Percentiles rank a stretch among this genome's conserved stretches.
Evolutionary conservation across 305 asterid species (phyloP).

Genomic region (Andrographis paniculata): DNA sequence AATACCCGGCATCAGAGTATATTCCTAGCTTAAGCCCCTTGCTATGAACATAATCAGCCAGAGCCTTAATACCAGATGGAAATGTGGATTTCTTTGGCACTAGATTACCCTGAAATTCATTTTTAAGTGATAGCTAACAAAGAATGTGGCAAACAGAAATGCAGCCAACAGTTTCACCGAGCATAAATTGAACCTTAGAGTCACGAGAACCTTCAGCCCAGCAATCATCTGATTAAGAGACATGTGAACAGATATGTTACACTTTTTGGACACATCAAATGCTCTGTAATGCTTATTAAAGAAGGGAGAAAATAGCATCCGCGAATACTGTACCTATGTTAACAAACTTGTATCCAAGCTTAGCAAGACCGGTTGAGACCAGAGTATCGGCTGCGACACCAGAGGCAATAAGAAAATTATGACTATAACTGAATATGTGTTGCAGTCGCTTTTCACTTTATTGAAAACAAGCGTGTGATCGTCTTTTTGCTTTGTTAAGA

Average conservation of each 20-base stretch:
- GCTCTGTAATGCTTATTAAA: no score
- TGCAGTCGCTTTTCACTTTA: no score
- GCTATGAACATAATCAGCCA: slow-evolving; percentile 82
- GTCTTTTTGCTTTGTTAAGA: no score
- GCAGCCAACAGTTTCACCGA: background rate
- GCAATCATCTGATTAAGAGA: slow-evolving; percentile 64
- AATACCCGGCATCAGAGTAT: slow-evolving; percentile 88
- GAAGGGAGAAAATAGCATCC: no score
- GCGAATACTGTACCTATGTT: slow-evolving; percentile 78
- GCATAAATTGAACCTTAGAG: slow-evolving; percentile 30
- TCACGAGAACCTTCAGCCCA: slow-evolving; percentile 73
- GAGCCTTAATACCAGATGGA: slow-evolving; percentile 88
- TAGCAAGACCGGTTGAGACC: slow-evolving; percentile 68
- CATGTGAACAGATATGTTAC: background rate
- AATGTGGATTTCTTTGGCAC: slow-evolving; percentile 67
- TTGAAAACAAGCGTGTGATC: no score
- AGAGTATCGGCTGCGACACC: slow-evolving; percentile 63
- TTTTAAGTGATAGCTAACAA: slow-evolving; percentile 3
- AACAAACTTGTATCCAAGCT: slow-evolving; percentile 60
- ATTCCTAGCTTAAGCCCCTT: slow-evolving; percentile 90
- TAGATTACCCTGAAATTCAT: slow-evolving; percentile 51
- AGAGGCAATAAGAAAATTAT: background rate
- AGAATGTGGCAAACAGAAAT: background rate
- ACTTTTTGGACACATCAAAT: no score
- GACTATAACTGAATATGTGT: no score